These are phyloP conservation scores for Suillus bovinus DNA, from an alignment of 768 basidiomycete genomes.

Conservation along the genomic window DNA sequence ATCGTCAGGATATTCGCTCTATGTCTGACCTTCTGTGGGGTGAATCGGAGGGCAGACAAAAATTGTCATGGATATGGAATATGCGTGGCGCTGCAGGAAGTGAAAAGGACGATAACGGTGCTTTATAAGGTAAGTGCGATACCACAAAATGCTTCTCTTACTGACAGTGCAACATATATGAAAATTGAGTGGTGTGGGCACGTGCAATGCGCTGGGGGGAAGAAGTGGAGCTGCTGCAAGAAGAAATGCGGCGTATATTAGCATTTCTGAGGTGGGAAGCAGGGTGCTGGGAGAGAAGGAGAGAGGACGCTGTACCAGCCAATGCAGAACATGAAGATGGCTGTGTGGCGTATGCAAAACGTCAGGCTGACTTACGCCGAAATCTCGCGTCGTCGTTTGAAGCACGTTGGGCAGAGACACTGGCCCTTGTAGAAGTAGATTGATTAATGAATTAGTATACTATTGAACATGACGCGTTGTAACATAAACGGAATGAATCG, in stretches of 20 bases:
- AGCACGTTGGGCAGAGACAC: neutral
- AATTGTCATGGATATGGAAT: neutral
- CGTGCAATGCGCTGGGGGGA: neutral
- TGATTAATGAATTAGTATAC: too few relatives aligned
- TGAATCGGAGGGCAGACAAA: too few relatives aligned
- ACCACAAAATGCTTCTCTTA: neutral
- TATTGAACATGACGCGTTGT: too few relatives aligned
- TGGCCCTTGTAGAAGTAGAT: too few relatives aligned
- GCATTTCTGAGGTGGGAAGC: neutral
- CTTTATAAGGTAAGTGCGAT: neutral
- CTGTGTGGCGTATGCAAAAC: neutral
- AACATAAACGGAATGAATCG: too few relatives aligned
- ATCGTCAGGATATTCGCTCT: too few relatives aligned
- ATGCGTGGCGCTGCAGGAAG: neutral
- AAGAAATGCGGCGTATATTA: neutral
- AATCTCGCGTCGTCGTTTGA: neutral
- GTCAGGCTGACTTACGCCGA: neutral
- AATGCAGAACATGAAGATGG: neutral
- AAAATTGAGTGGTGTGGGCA: neutral
- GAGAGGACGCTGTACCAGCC: neutral
- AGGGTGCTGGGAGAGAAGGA: neutral
- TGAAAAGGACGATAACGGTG: neutral
- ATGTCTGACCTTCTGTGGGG: too few relatives aligned
- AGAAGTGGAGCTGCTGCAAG: neutral
- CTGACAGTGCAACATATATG: neutral